A percentile compares a stretch with the other conserved stretches of the same genome.
Conservation (phyloP, 1,284 basidiomycete species). For the Athelia psychrophila region DNA sequence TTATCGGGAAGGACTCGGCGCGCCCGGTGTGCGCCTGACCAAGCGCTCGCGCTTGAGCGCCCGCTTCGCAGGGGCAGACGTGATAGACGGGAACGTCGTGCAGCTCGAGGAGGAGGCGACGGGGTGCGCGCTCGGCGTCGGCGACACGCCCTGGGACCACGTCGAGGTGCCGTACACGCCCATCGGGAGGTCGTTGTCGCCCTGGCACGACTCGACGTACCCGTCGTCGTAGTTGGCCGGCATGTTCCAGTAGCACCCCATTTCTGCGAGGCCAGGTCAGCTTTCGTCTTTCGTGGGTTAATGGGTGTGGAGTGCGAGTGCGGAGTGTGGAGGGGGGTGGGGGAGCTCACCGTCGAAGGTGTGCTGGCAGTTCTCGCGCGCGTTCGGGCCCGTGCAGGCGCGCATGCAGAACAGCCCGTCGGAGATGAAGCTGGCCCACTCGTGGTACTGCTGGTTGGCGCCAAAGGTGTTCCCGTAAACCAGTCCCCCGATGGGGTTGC, state of each 20-base stretch:
- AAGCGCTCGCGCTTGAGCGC: too few relatives aligned
- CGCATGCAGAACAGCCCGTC: slow-evolving; percentile 60
- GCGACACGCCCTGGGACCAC: not conserved
- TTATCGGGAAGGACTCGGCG: too few relatives aligned
- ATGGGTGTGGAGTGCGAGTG: not conserved
- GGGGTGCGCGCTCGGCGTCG: not conserved
- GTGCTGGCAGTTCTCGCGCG: slow-evolving; percentile 53
- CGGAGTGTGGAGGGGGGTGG: not conserved
- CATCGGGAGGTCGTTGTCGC: slow-evolving; percentile 22
- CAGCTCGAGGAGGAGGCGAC: not conserved
- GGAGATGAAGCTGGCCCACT: slow-evolving; percentile 57
- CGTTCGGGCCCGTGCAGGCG: slow-evolving; percentile 55
- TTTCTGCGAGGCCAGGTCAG: slow-evolving; percentile 10
- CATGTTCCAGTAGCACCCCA: slow-evolving; percentile 39
- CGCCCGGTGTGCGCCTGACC: too few relatives aligned
- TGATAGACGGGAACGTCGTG: not conserved
- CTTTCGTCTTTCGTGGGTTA: too few relatives aligned
- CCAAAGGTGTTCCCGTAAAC: slow-evolving; percentile 58
- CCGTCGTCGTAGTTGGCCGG: slow-evolving; percentile 30
- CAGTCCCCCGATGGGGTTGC: slow-evolving; percentile 44
- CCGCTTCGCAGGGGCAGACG: not conserved
- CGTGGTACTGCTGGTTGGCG: slow-evolving; percentile 44
- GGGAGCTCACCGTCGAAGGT: slow-evolving; percentile 17
- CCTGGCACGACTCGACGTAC: slow-evolving; percentile 31
- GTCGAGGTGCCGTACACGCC: slow-evolving; percentile 2